Evolutionary conservation across 2,329 filamentous ascomycete genomes (phyloP), one percentile per base, ranked within the genome.

Genomic region (Zasmidium angulare): DNA sequence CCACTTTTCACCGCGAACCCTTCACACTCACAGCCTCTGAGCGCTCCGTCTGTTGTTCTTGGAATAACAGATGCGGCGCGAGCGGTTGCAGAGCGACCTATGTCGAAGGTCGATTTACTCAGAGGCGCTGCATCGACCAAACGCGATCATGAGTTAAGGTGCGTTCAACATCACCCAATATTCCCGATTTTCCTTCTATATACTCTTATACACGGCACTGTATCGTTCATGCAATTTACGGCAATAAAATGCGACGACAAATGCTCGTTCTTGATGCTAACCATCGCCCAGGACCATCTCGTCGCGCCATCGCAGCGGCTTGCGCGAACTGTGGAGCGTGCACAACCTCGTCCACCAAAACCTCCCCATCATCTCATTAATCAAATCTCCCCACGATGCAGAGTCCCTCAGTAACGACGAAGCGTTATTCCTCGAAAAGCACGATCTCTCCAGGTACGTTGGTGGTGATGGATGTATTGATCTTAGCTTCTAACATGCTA

Each of bases 41-140:
- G 36, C 36, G 36, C 36, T 43, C 62, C 66, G 55, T 71, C 66
- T 69, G 66, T 67, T 66, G 66, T 69, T 66, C 63, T 50, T 56
- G 65, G 74, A 74, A 76, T 74, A 75, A 78, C 78, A 76, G 78
- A 80, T 80, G 78, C 77, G 72, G 76, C 73, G 74, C 74, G 68
- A n/a, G 69, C 66, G 71, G 65, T 69, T 61, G 67, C 69, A 68
- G 65, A 69, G 68, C 65, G 68, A 77, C 76, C 75, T 76, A 81
- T 81, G 79, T 80, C 78, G 73, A 71, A 79, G 72, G 75, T 59
- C 70, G 74, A 75, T 71, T 76, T 78, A 69, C 71, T 77, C 68
- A 70, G 71, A 77, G 80, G 74, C 76, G 77, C 79, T 24, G 26
- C 24, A 26, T 20, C 49, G 24, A 23, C 21, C 17, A n/a, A 52